phyloP scores from a whole-genome alignment of 768 basidiomycete species.

The Pisolithus microcarpus region DNA sequence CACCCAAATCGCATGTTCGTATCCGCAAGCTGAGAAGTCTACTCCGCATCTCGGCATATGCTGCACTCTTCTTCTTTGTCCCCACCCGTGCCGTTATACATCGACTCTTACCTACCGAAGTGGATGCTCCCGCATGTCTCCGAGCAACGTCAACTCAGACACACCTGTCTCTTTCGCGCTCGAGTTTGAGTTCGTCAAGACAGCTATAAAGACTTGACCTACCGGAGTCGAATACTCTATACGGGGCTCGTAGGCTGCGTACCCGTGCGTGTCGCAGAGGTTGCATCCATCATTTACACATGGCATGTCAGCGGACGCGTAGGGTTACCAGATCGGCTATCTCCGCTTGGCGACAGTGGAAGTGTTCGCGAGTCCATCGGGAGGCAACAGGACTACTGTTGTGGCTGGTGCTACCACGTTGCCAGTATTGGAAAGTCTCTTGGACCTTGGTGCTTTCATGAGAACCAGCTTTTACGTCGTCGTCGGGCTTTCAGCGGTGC shows the following conservation, averaged over 20 bases:
- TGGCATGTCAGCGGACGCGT: slow-evolving; percentile 19
- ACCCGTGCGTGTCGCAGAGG: slow-evolving; percentile 58
- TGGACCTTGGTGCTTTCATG: slow-evolving; percentile 39
- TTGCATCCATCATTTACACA: slow-evolving; percentile 46
- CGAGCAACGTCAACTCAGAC: neutral
- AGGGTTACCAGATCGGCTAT: neutral
- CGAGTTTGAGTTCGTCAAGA: slow-evolving; percentile 79
- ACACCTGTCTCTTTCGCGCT: slow-evolving; percentile 63
- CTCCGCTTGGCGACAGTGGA: neutral
- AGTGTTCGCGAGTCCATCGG: neutral
- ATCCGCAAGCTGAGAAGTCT: slow-evolving; percentile 17
- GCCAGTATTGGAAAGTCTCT: slow-evolving; percentile 52
- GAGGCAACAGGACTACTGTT: slow-evolving; percentile 15
- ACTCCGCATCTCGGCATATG: slow-evolving; percentile 53
- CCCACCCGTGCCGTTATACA: slow-evolving; percentile 37
- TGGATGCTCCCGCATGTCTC: slow-evolving; percentile 29
- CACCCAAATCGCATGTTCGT: slow-evolving; percentile 29
- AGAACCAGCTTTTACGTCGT: slow-evolving; percentile 53
- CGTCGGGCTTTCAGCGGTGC: slow-evolving; percentile 45
- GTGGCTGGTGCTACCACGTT: slow-evolving; percentile 33
- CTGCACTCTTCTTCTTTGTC: slow-evolving; percentile 42
- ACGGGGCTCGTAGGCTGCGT: slow-evolving; percentile 49
- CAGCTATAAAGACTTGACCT: slow-evolving; percentile 49
- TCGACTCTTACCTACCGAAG: slow-evolving; percentile 47
- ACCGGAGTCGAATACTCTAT: slow-evolving; percentile 59